Evolutionary conservation across 306 rosid genomes (phyloP), one percentile per base, ranked within the genome.

Genomic region (Vicia sativa): DNA sequence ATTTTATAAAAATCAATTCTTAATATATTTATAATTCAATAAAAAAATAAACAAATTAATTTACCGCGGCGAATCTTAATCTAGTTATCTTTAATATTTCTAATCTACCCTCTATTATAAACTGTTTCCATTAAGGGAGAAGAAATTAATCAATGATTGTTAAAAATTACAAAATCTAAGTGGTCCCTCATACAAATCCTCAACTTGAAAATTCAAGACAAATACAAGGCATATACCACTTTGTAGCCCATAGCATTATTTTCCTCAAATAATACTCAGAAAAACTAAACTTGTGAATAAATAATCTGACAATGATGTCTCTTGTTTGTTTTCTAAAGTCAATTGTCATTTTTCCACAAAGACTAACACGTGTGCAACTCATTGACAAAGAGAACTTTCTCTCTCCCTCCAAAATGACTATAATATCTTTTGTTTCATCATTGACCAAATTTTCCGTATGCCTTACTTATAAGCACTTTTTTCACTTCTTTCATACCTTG

Each of bases 401-500:
- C 71, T 70, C 79, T 53, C 72, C 25, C 72, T 68, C 37, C 63
- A 38, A 57, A 49, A 50, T 61, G 46, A 10, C 38, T 49, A 55
- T 50, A 50, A 63, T 68, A 48, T 75, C 70, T 62, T 78, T 61
- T 62, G 65, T 65, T 78, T 50, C 18, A 39, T 42, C 81, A 76
- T 82, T 81, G 87, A 79, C 85, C 84, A 77, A 58, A 77, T 70
- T 53, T 45, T 79, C 53, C 58, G 63, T 28, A 60, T 66, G 31
- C 77, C 76, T 80, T 77, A 64, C 82, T 82, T 71, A 73, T 67
- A 82, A 84, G 81, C 62, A 54, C 75, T 53, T 58, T 58, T 78
- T 64, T 72, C 78, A 78, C 62, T 49, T 14, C 69, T 77, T 72
- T 37, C 42, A 50, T 14, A 42, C 45, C 65, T 64, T 62, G 62